These are phyloP conservation scores for Stromatinia cepivora DNA, from an alignment of 2,329 filamentous ascomycete genomes.

Conservation along the genomic window DNA sequence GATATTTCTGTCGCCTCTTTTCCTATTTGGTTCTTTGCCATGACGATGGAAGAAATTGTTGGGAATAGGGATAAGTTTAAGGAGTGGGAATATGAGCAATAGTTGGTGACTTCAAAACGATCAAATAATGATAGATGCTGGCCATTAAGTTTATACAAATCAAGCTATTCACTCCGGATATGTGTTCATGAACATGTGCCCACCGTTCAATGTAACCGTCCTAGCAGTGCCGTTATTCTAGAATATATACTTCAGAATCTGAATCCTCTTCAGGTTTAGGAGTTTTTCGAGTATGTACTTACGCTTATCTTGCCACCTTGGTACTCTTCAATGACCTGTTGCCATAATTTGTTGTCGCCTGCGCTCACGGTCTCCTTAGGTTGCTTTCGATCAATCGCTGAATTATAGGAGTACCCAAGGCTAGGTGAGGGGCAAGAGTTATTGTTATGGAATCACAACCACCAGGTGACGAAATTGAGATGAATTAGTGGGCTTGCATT, in stretches of 20 bases:
- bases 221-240: too few species aligned
- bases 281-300: too few species aligned
- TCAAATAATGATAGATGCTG: too few species aligned
- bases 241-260: too few species aligned
- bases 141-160: not conserved
- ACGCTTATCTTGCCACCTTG: too few species aligned
- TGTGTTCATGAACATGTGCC: not conserved
- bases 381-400: not conserved
- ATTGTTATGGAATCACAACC: not conserved
- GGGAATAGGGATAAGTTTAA: not conserved
- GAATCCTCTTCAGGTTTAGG: not conserved
- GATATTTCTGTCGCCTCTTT: not conserved
- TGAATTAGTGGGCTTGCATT: not conserved
- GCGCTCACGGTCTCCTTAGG: not conserved
- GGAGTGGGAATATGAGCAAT: not conserved
- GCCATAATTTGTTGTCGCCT: not conserved
- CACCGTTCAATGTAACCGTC: not conserved
- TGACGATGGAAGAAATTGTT: not conserved
- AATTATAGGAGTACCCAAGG: not conserved
- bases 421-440: not conserved
- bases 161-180: not conserved
- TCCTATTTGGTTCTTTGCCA: not conserved
- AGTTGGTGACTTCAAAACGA: not conserved
- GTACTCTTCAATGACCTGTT: not conserved
- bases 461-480: not conserved